Evolutionary conservation across 2,329 filamentous ascomycete genomes (phyloP), one percentile per base, ranked within the genome.

Genomic region (Chrysosporium keratinophilum): DNA sequence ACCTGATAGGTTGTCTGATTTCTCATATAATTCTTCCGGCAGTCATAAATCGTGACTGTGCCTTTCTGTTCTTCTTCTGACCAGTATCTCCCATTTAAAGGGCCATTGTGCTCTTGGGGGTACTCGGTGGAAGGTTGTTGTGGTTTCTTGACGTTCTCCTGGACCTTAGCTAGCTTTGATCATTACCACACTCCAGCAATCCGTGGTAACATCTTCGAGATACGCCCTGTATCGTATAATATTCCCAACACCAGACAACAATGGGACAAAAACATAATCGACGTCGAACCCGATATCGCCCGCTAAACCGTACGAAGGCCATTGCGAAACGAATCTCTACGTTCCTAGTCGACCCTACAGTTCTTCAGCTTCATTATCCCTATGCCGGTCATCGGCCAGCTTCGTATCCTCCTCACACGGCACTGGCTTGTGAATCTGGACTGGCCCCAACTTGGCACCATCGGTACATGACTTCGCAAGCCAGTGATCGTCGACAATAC

Each of bases 201-300:
- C 37, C 15, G n/a, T 20, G 49, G 23, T 48, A 31, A n/a, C 11
- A 48, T 37, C 31, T 3, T 42, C 39, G 37, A 42, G 14, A 20
- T 42, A 14, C 34, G 17, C 17, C 3, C 20, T n/a, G 12, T 4
- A 28, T 7, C 23, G 15, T 15, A 39, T 10, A 31, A 43, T 34
- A n/a, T 31, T 50, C 34, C 39, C 37, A 34, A 23, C 28, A 15
- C 17, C 12, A 37, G 34, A 34, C 2, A 5, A 54, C 39, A 17
- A 74, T 74, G 71, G 71, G 71, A 62, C 72, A 74, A 59, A 70
- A 70, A 59, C 72, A 74, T 58, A 74, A 74, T 57, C 66, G 72
- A 65, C 68, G 72, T 58, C 69, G 71, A 49, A 71, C 68, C 56
- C 68, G 71, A 57, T 67, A 69, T 60, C 69, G 69, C 57, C 68